Conservation (phyloP, 495 filamentous ascomycete genomes). For the Podospora pseudocomata region DNA sequence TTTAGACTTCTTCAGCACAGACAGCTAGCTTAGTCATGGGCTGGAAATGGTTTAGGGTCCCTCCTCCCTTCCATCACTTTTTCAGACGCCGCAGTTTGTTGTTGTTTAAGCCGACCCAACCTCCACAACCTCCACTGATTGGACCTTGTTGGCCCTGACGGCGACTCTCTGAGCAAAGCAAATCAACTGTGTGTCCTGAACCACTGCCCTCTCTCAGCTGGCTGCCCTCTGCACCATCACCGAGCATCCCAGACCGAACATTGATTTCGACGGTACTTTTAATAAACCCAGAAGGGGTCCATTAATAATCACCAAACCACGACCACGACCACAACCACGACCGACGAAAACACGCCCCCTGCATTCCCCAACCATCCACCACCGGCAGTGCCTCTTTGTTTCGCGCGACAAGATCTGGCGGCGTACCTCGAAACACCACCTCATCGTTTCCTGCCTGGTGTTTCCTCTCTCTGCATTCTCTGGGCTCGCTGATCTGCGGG, state of each 20-base stretch:
- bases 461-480: slow-evolving; percentile 11
- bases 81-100: neutral
- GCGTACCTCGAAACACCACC: neutral
- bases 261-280: neutral
- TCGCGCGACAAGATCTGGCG: neutral
- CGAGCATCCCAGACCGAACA: neutral
- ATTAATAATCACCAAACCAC: neutral
- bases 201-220: slow-evolving; percentile 3
- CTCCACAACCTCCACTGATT: slow-evolving; percentile 9
- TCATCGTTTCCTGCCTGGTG: slow-evolving; percentile 3
- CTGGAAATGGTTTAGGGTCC: neutral
- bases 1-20: neutral
- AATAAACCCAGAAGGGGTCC: no score
- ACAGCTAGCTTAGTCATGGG: slow-evolving; percentile 5
- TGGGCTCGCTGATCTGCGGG: neutral
- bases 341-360: neutral
- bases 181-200: neutral
- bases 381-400: neutral
- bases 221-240: neutral
- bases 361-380: neutral
- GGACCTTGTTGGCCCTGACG: slow-evolving; percentile 9
- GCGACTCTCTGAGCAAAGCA: neutral
- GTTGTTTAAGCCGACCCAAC: slow-evolving; percentile 5
- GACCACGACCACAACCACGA: neutral
- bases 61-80: neutral